Evolutionary conservation across 1,284 basidiomycete genomes (phyloP).

Genomic region (Heterobasidion irregulare): DNA sequence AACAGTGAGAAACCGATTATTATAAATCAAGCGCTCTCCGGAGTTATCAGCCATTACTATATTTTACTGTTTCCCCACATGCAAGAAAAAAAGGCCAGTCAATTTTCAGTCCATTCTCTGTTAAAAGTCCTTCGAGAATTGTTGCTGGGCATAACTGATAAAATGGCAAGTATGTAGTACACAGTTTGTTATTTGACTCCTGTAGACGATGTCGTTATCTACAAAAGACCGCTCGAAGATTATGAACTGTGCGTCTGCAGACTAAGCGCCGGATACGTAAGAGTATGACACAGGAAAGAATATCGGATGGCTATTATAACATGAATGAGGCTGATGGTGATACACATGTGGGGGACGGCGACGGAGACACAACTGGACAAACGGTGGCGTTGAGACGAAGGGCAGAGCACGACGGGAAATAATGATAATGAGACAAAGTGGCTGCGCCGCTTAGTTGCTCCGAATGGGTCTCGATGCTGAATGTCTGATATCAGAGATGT

Average conservation of each 20-base stretch:
- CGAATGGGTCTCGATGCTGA: constrained; percentile 10
- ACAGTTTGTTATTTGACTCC: too few relatives aligned
- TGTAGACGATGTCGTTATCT: too few relatives aligned
- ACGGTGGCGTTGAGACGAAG: constrained; percentile 1
- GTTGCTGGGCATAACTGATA: too few relatives aligned
- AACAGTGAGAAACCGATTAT: too few relatives aligned
- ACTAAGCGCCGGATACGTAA: background rate
- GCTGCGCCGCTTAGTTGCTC: constrained; percentile 3
- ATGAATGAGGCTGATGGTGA: background rate
- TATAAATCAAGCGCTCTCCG: too few relatives aligned
- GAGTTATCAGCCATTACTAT: too few relatives aligned
- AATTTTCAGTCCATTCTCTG: too few relatives aligned
- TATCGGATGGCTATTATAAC: background rate
- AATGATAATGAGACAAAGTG: background rate
- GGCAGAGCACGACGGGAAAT: background rate
- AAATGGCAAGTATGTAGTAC: too few relatives aligned
- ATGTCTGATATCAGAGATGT: constrained; percentile 7
- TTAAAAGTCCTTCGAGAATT: too few relatives aligned
- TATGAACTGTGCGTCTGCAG: background rate
- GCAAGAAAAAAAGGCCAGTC: too few relatives aligned
- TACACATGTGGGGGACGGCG: background rate
- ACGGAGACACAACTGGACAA: constrained; percentile 4
- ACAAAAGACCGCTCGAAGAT: too few relatives aligned
- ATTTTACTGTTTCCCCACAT: too few relatives aligned
- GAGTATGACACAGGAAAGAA: background rate